phyloP scores from a whole-genome alignment of 331 rosid species.

The Acacia pycnantha region DNA sequence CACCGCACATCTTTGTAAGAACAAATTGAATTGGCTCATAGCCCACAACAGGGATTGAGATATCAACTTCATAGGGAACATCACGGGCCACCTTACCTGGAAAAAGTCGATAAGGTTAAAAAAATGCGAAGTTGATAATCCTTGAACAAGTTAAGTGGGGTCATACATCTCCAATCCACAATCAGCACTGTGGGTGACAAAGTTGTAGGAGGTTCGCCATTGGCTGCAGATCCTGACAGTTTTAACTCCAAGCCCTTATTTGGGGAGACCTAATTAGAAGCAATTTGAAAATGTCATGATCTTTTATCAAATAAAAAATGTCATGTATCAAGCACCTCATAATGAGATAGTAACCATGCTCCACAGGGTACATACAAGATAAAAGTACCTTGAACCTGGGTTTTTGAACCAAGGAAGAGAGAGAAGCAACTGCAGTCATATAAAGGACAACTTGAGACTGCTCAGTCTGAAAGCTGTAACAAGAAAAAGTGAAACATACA shows the following conservation, averaged over 20 bases:
- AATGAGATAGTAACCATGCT: constrained; percentile 16
- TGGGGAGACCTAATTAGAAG: constrained; percentile 60
- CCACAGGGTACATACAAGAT: constrained; percentile 25
- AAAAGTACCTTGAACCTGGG: constrained; percentile 62
- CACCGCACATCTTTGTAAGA: constrained; percentile 87
- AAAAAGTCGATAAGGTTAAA: constrained; percentile 28
- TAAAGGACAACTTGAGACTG: constrained; percentile 68
- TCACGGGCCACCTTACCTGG: constrained; percentile 68
- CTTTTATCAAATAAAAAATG: constrained; percentile 8
- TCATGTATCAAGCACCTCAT: constrained; percentile 19
- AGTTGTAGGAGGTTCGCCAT: constrained; percentile 78
- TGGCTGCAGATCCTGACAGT: constrained; percentile 72
- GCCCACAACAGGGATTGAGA: constrained; percentile 82
- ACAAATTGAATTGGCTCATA: constrained; percentile 75
- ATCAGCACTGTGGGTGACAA: constrained; percentile 81
- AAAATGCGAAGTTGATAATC: constrained; percentile 11
- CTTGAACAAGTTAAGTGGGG: constrained; percentile 20
- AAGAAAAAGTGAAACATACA: constrained; percentile 12
- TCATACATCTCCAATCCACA: constrained; percentile 94
- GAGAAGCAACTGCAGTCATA: constrained; percentile 84
- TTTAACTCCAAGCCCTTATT: constrained; percentile 61
- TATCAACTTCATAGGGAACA: constrained; percentile 68
- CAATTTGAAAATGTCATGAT: constrained; percentile 27
- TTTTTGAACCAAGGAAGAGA: constrained; percentile 73
- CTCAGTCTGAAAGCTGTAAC: constrained; percentile 68